A percentile compares a stretch with the other conserved stretches of the same genome.
phyloP scores from a whole-genome alignment of 1,284 basidiomycete genomes.

The Malassezia equina region DNA sequence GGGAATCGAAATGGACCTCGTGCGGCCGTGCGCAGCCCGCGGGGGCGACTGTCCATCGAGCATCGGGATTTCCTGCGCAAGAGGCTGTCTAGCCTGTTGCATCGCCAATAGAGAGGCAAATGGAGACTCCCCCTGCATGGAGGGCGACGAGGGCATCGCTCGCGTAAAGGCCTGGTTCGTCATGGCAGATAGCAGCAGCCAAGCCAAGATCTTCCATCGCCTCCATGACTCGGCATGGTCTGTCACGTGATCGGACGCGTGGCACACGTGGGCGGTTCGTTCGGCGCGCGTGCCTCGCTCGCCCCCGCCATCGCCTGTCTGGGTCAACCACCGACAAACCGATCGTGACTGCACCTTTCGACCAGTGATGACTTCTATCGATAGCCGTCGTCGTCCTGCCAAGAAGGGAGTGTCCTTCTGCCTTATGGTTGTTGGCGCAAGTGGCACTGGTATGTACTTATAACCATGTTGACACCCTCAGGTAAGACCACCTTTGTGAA shows the following conservation, averaged over 20 bases:
- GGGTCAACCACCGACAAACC: slow-evolving; percentile 2
- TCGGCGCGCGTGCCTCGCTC: slow-evolving; percentile 1
- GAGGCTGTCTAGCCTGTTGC: slow-evolving; percentile 10
- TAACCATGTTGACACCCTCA: not conserved
- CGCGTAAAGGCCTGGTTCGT: slow-evolving; percentile 13
- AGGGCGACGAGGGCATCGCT: not conserved
- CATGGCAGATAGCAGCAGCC: not conserved
- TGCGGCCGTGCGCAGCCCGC: not conserved
- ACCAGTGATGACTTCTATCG: not conserved
- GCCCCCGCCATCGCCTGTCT: not conserved
- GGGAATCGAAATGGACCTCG: slow-evolving; percentile 4
- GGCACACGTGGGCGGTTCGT: slow-evolving; percentile 6
- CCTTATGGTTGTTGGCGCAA: slow-evolving; percentile 48
- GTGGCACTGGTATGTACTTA: slow-evolving; percentile 31
- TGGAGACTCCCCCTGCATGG: not conserved
- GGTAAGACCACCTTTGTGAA: slow-evolving; percentile 46
- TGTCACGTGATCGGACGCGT: slow-evolving; percentile 12
- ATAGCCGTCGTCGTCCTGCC: slow-evolving; percentile 29
- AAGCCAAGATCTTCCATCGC: not conserved
- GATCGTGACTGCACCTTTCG: not conserved
- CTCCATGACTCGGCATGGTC: not conserved
- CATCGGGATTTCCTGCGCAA: not conserved
- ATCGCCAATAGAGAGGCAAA: slow-evolving; percentile 1
- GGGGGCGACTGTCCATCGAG: not conserved
- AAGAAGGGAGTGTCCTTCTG: slow-evolving; percentile 49